Evolutionary conservation across 2,329 filamentous ascomycete species (phyloP), one percentile per base, ranked within the genome.

Genomic region (Ceratocystiopsis minuta): DNA sequence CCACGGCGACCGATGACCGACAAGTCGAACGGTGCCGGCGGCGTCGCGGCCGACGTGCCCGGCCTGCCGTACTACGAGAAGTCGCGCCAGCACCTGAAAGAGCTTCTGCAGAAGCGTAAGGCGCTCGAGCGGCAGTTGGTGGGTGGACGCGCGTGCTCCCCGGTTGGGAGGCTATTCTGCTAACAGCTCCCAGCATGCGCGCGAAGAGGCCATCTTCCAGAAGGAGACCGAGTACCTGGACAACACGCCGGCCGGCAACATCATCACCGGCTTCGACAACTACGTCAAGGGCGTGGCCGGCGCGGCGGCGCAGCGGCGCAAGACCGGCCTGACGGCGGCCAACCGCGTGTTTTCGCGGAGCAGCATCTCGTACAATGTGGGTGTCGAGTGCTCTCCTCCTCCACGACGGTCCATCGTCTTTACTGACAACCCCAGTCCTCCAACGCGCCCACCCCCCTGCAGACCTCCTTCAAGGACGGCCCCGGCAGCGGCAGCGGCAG

Each of bases 251-350:
- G 75, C 69, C 52, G 90, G 90, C 37, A 98, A 98, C 63, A 96
- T 98, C 56, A 88, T 98, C 57, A 86, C 83, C 39, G 90, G 90
- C 17, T 98, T 98, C 59, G 90, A 98, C 59, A 92, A 86, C 57
- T 98, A 96, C 63, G 92, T 94, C 66, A 98, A 98, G 60, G 87
- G 84, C 42, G 72, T 70, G 16, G 70, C 73, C 10, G 72, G 75
- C n/a, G 66, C 68, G 2, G 69, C 70, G 4, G 68, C 76, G 12
- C 67, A 74, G 50, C 67, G 80, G 54, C 72, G 77, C 53, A 73
- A 80, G 57, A 67, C 70, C 18, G 71, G 72, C 6, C 64, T 79
- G 39, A 68, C 67, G 46, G 82, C 87, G 41, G 69, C 72, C 51
- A 81, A 85, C 55, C 68, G 80, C 48, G 78, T 88, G 42, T 88